phyloP scores from a whole-genome alignment of 2,329 filamentous ascomycete genomes.

The Cladophialophora chaetospira region DNA sequence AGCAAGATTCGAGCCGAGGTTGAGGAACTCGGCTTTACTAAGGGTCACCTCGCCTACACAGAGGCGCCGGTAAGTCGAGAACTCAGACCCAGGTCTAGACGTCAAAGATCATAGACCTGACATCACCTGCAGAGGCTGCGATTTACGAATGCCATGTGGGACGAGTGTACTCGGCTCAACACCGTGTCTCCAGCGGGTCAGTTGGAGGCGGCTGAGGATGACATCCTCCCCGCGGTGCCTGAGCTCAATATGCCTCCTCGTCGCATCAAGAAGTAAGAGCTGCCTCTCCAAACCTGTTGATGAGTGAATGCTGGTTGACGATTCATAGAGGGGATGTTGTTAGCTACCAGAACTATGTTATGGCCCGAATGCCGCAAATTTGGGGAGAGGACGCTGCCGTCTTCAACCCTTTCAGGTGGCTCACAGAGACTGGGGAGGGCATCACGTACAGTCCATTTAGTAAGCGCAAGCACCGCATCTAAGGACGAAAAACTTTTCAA shows the following conservation, averaged over 20 bases:
- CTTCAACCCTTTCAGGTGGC: slow-evolving; percentile 22
- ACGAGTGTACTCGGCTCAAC: slow-evolving; percentile 22
- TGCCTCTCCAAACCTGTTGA: background rate
- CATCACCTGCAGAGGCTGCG: slow-evolving; percentile 7
- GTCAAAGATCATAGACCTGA: background rate
- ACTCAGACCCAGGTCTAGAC: background rate
- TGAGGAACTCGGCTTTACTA: slow-evolving; percentile 17
- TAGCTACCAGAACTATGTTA: slow-evolving; percentile 25
- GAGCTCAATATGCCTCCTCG: slow-evolving; percentile 23
- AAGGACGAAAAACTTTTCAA: background rate
- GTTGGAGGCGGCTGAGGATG: slow-evolving; percentile 21
- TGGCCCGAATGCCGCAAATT: slow-evolving; percentile 21
- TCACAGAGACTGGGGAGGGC: slow-evolving; percentile 20
- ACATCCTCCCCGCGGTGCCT: slow-evolving; percentile 19
- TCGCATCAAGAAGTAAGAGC: slow-evolving; percentile 18
- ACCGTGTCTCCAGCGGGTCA: slow-evolving; percentile 23
- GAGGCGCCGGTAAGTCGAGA: slow-evolving; percentile 16
- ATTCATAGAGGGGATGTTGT: slow-evolving; percentile 18
- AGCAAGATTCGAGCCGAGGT: slow-evolving; percentile 17
- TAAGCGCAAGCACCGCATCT: background rate
- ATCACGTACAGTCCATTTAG: slow-evolving; percentile 23
- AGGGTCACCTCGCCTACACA: slow-evolving; percentile 13
- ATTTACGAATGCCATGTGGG: slow-evolving; percentile 25
- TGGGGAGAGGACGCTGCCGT: slow-evolving; percentile 22
- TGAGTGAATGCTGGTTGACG: background rate